Evolutionary conservation across 2,329 filamentous ascomycete genomes (phyloP).

Genomic region (Diaporthe batatas): DNA sequence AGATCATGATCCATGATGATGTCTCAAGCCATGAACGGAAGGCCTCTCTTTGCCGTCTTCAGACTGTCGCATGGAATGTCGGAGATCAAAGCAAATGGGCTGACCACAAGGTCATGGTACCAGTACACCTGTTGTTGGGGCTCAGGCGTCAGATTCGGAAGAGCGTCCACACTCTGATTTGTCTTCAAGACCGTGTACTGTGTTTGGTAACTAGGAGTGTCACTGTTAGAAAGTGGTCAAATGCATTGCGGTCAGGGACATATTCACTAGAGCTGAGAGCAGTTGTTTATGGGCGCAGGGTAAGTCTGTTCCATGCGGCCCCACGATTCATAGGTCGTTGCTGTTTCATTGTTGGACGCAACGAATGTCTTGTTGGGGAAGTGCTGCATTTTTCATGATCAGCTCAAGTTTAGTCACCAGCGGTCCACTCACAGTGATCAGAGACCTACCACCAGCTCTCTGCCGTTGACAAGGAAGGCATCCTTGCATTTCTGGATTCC

Average conservation of each 20-base stretch:
- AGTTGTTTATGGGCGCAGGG: conserved; percentile 35
- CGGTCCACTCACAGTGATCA: background rate
- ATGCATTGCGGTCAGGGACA: background rate
- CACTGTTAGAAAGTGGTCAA: background rate
- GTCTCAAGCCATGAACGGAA: background rate
- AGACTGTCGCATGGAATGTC: conserved; percentile 40
- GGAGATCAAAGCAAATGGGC: conserved; percentile 15
- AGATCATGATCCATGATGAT: background rate
- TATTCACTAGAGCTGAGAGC: conserved; percentile 41
- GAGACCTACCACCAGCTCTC: conserved; percentile 32
- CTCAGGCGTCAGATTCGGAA: conserved; percentile 35
- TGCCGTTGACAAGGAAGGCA: conserved; percentile 35
- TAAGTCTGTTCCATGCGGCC: conserved; percentile 41
- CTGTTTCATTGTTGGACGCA: conserved; percentile 33
- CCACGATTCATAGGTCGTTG: conserved; percentile 39
- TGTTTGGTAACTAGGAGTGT: conserved; percentile 35
- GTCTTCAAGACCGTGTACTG: conserved; percentile 42
- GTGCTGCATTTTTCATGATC: conserved; percentile 16
- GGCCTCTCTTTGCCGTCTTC: conserved; percentile 6
- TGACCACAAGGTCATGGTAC: conserved; percentile 39
- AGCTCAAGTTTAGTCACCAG: background rate
- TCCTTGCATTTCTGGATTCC: conserved; percentile 41
- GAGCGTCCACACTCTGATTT: conserved; percentile 12
- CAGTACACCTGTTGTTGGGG: conserved; percentile 39
- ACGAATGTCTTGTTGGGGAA: conserved; percentile 41